Percentiles rank a stretch among this genome's conserved stretches.
Evolutionary conservation across 305 asterid genomes (phyloP).

Genomic region (Rubia tinctorum): DNA sequence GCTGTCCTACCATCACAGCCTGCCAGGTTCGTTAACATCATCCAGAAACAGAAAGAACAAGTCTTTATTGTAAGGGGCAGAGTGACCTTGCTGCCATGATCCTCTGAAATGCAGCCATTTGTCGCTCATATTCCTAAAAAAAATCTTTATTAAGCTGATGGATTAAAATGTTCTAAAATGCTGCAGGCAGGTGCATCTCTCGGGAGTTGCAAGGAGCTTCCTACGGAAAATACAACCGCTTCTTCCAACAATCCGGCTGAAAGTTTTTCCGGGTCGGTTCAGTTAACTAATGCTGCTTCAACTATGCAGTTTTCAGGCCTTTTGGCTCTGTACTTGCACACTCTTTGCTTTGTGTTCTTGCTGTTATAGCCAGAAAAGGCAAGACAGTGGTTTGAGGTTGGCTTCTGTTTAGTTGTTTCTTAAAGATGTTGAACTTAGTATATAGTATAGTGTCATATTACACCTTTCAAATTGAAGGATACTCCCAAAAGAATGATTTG

Average conservation of each 20-base stretch:
- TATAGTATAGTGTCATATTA: slow-evolving; percentile 29
- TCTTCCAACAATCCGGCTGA: slow-evolving; percentile 41
- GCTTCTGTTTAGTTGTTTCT: slow-evolving; percentile 9
- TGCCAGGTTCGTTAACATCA: slow-evolving; percentile 64
- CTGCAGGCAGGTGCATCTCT: slow-evolving; percentile 77
- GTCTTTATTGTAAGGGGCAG: background rate
- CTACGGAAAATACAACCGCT: slow-evolving; percentile 39
- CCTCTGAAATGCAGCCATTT: too few species aligned
- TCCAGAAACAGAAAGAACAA: background rate
- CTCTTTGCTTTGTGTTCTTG: slow-evolving; percentile 25
- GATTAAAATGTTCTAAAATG: slow-evolving; percentile 3
- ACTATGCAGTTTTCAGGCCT: slow-evolving; percentile 27
- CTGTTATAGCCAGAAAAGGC: slow-evolving; percentile 21
- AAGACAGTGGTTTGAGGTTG: background rate
- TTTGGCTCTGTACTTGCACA: slow-evolving; percentile 23
- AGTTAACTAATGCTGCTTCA: slow-evolving; percentile 65
- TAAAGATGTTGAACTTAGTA: slow-evolving; percentile 29
- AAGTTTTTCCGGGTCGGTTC: slow-evolving; percentile 91
- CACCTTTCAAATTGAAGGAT: too few species aligned
- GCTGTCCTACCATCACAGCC: slow-evolving; percentile 69
- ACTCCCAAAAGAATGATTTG: slow-evolving; percentile 3
- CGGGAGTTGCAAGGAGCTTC: slow-evolving; percentile 68
- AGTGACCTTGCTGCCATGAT: too few species aligned
- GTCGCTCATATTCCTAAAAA: too few species aligned
- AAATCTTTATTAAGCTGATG: background rate